phyloP scores from a whole-genome alignment of 2,329 filamentous ascomycete genomes.

The Talaromyces rugulosus region DNA sequence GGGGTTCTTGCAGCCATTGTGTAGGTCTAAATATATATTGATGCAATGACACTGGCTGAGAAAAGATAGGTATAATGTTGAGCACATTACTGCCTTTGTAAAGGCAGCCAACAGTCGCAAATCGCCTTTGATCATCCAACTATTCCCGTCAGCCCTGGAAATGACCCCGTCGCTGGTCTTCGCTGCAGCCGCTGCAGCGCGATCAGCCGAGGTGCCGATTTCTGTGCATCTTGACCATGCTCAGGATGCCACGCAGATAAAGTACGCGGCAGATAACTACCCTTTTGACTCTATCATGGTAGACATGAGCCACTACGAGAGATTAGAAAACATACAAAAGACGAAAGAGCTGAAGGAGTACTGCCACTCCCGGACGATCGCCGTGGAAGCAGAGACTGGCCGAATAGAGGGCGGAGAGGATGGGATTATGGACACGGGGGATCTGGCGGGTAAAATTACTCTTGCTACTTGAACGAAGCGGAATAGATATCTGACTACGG shows the following conservation, averaged over 20 bases:
- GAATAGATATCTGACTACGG: not conserved
- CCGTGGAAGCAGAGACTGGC: slow-evolving; percentile 1
- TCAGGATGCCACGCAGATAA: not conserved
- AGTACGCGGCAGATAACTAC: not conserved
- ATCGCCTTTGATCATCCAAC: not conserved
- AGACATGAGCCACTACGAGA: slow-evolving; percentile 1
- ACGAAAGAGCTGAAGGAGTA: not conserved
- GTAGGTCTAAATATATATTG: not conserved
- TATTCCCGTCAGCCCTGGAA: not conserved
- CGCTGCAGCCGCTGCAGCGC: not conserved
- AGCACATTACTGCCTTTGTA: not conserved
- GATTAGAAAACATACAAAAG: not conserved
- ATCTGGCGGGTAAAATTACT: not conserved
- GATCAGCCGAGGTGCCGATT: not conserved
- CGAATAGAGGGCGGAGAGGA: not conserved
- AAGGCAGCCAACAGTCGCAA: not conserved
- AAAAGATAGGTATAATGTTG: not conserved
- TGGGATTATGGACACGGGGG: not conserved
- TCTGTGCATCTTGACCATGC: not conserved
- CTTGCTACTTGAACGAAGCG: not conserved
- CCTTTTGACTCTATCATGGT: not conserved
- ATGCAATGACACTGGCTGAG: not conserved
- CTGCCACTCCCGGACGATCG: not conserved
- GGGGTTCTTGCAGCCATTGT: not conserved
- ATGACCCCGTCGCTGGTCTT: not conserved